A percentile compares a stretch with the other conserved stretches of the same genome.
Evolutionary conservation across 768 basidiomycete genomes (phyloP).

Genomic region (Omphalotus guepiniiformis): DNA sequence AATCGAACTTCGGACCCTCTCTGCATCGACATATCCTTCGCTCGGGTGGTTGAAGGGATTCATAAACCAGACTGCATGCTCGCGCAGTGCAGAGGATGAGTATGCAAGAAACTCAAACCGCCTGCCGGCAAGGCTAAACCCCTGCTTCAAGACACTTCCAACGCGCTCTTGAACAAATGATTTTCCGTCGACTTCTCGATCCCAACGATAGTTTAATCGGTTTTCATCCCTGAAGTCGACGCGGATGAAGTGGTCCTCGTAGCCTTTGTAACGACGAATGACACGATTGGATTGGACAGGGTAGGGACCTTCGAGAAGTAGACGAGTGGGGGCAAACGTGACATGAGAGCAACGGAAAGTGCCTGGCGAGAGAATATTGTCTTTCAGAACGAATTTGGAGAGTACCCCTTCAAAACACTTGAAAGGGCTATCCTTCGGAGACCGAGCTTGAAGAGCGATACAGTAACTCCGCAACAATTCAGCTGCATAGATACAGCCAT

Average conservation of each 20-base stretch:
- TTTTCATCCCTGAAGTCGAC: conserved; percentile 88
- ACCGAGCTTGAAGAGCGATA: conserved; percentile 41
- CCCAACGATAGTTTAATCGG: conserved; percentile 67
- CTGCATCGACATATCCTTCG: conserved; percentile 45
- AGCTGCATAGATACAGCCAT: conserved; percentile 28
- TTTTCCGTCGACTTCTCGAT: conserved; percentile 55
- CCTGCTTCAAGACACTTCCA: conserved; percentile 51
- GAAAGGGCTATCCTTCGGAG: conserved; percentile 32
- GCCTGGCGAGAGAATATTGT: conserved; percentile 25
- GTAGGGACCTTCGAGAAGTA: conserved; percentile 74
- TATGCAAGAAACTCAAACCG: conserved; percentile 80
- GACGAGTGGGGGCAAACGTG: conserved; percentile 71
- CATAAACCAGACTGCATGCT: conserved; percentile 84
- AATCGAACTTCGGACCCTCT: conserved; percentile 54
- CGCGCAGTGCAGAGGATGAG: conserved; percentile 70
- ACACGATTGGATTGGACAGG: conserved; percentile 75
- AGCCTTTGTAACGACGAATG: conserved; percentile 57
- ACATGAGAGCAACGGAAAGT: conserved; percentile 69
- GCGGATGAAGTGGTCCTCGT: conserved; percentile 61
- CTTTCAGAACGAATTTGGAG: conserved; percentile 20
- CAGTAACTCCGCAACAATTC: conserved; percentile 54
- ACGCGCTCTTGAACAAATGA: conserved; percentile 57
- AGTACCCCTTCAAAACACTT: conserved; percentile 42
- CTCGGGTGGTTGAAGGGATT: conserved; percentile 48
- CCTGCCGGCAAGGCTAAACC: conserved; percentile 68